Conservation (phyloP, 164 flowering plant species). For the Tetracentron sinense region DNA sequence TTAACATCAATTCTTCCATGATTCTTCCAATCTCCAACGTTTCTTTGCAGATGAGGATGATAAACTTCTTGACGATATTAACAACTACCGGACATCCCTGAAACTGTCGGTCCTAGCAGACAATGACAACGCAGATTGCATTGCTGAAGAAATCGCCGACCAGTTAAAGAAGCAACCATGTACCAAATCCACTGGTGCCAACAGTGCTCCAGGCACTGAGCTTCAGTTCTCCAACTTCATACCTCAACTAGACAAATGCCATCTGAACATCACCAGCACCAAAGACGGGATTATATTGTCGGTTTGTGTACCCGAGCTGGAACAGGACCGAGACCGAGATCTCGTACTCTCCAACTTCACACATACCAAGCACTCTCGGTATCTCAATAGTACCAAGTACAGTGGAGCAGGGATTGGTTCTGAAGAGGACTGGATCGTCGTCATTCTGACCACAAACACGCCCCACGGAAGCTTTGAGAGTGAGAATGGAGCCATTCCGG, state of each 20-base stretch:
- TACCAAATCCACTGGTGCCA: conserved; percentile 27
- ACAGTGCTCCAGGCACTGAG: conserved; percentile 33
- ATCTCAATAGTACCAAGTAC: conserved; percentile 47
- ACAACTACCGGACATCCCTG: conserved; percentile 50
- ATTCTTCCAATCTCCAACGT: not conserved
- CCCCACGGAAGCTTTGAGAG: conserved; percentile 37
- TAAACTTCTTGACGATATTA: conserved; percentile 60
- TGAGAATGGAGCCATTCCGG: conserved; percentile 22
- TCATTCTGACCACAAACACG: conserved; percentile 50
- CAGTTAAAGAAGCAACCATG: conserved; percentile 49
- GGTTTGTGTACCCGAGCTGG: conserved; percentile 73
- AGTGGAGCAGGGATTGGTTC: conserved; percentile 55
- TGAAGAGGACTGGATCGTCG: conserved; percentile 67
- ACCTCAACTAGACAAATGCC: conserved; percentile 51
- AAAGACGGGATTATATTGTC: conserved; percentile 60
- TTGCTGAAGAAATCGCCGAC: conserved; percentile 65
- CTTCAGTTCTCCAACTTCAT: conserved; percentile 36
- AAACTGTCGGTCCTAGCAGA: conserved; percentile 43
- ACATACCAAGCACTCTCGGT: conserved; percentile 40
- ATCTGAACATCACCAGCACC: conserved; percentile 54
- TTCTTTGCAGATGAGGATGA: conserved; percentile 63
- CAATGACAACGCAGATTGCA: conserved; percentile 69
- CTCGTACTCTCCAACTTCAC: conserved; percentile 73
- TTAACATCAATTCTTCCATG: too few species aligned
- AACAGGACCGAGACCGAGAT: conserved; percentile 33